phyloP scores from a whole-genome alignment of 306 rosid species.

The Begonia peltatifolia region DNA sequence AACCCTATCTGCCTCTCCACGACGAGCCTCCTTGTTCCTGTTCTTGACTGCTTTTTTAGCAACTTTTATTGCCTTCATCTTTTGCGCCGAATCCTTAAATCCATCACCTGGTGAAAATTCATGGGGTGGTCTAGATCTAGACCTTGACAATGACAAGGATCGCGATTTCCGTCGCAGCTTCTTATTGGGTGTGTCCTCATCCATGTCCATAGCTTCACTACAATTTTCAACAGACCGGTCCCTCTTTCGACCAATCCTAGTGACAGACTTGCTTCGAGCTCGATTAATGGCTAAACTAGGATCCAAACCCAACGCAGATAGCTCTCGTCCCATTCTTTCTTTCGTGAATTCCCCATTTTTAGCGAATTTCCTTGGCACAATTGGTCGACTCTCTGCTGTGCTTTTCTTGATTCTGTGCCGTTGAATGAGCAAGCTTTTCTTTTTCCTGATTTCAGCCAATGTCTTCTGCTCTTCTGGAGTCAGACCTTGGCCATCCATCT shows the following conservation, averaged over 20 bases:
- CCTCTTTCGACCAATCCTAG: slow-evolving; percentile 53
- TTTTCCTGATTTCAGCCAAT: slow-evolving; percentile 52
- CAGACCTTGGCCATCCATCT: slow-evolving; percentile 48
- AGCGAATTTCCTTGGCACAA: slow-evolving; percentile 66
- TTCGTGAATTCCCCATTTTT: slow-evolving; percentile 48
- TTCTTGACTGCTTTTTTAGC: slow-evolving; percentile 51
- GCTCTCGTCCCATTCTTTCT: slow-evolving; percentile 76
- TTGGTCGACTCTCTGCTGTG: slow-evolving; percentile 74
- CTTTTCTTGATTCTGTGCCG: slow-evolving; percentile 77
- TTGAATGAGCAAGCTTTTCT: slow-evolving; percentile 52
- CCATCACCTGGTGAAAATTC: slow-evolving; percentile 86
- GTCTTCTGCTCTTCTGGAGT: slow-evolving; percentile 51
- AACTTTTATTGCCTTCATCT: slow-evolving; percentile 50
- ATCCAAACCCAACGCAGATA: slow-evolving; percentile 61
- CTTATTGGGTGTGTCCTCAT: slow-evolving; percentile 52
- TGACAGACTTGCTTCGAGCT: slow-evolving; percentile 50
- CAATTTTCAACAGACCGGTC: slow-evolving; percentile 45
- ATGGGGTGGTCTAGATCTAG: slow-evolving; percentile 43
- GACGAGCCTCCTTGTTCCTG: slow-evolving; percentile 71
- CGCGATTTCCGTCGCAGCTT: slow-evolving; percentile 39
- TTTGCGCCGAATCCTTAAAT: slow-evolving; percentile 55
- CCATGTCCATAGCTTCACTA: slow-evolving; percentile 54
- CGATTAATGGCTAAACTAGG: slow-evolving; percentile 48
- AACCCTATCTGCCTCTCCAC: slow-evolving; percentile 90
- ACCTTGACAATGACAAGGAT: slow-evolving; percentile 35